A percentile compares a stretch with the other conserved stretches of the same genome.
Evolutionary conservation across 2,329 filamentous ascomycete species (phyloP).

Genomic region (Penicillium sp.): DNA sequence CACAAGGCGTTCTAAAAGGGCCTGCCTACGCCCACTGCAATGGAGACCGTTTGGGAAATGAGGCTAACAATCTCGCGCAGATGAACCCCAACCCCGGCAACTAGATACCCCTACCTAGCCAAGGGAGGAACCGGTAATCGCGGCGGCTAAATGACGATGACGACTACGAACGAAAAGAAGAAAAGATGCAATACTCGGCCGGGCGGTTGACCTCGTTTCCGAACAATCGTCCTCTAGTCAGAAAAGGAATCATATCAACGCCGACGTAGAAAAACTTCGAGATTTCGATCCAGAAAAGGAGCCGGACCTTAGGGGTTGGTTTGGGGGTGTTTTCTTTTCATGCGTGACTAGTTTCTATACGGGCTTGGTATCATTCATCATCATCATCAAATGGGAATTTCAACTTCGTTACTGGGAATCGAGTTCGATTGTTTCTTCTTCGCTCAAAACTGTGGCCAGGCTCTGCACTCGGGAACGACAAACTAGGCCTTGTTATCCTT

Average conservation of each 20-base stretch:
- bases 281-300: conserved; percentile 20
- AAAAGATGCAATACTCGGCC: conserved; percentile 12
- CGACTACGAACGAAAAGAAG: conserved; percentile 20
- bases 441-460: not conserved
- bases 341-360: conserved; percentile 20
- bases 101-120: conserved; percentile 14
- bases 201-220: not conserved
- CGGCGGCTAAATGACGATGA: conserved; percentile 18
- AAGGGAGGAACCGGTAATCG: conserved; percentile 12
- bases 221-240: conserved; percentile 13
- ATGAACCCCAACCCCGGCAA: conserved; percentile 82
- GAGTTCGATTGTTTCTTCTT: conserved; percentile 4
- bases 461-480: not conserved
- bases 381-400: conserved; percentile 25
- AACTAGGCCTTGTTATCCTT: not conserved
- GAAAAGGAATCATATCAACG: conserved; percentile 14
- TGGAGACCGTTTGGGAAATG: not conserved
- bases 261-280: conserved; percentile 14
- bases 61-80: conserved; percentile 45
- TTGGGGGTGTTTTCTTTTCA: conserved; percentile 14
- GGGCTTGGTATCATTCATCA: conserved; percentile 20
- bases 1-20: not conserved
- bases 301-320: conserved; percentile 14
- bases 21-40: not conserved
- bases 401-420: conserved; percentile 18